These are phyloP conservation scores for Barnettozyma botsteinii DNA, from an alignment of 805 yeast species.

Conservation along the genomic window DNA sequence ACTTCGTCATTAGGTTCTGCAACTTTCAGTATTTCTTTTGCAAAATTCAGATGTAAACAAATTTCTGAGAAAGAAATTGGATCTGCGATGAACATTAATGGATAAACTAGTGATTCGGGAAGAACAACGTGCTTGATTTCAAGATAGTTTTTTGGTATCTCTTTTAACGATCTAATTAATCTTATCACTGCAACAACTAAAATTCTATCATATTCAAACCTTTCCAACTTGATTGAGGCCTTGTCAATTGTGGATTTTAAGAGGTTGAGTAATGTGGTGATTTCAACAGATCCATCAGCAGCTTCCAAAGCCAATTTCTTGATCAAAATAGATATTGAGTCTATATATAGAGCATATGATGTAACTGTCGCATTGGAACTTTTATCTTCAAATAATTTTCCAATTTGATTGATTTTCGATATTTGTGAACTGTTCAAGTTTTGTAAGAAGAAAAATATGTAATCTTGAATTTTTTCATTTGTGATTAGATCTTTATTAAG, in stretches of 20 bases:
- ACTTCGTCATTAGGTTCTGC: constrained; percentile 14
- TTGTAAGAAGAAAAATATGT: constrained; percentile 11
- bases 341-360: constrained; percentile 12
- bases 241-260: constrained; percentile 2
- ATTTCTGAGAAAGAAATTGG: constrained; percentile 41
- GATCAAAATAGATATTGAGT: constrained; percentile 4
- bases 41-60: constrained; percentile 40
- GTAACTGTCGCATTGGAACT: background rate
- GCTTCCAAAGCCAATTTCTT: background rate
- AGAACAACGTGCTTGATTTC: constrained; percentile 27
- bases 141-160: constrained; percentile 20
- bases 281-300: too few species aligned
- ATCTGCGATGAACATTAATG: constrained; percentile 35
- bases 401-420: constrained; percentile 4
- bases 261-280: background rate
- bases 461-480: constrained; percentile 1
- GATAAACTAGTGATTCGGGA: constrained; percentile 35
- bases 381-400: constrained; percentile 3
- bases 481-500: constrained; percentile 3
- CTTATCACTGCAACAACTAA: constrained; percentile 8
- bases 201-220: constrained; percentile 5
- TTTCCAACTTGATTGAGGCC: background rate
- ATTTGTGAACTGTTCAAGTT: constrained; percentile 1
- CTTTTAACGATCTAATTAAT: constrained; percentile 11
- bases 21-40: constrained; percentile 19